A percentile compares a stretch with the other conserved stretches of the same genome.
phyloP scores from a whole-genome alignment of 2,329 filamentous ascomycete genomes.

The Botrytis elliptica region DNA sequence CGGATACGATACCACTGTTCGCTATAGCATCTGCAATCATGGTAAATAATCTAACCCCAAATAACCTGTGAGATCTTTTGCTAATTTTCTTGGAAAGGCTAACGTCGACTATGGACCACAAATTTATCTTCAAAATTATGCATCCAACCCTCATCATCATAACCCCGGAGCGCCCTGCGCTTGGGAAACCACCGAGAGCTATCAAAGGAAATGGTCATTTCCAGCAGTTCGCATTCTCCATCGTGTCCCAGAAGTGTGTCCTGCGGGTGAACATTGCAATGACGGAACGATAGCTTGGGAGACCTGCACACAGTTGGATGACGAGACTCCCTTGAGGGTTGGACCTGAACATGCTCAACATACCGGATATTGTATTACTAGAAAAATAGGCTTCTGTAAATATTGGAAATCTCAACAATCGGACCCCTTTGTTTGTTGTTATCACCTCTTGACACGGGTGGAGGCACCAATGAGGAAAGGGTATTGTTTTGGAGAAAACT shows the following conservation, averaged over 20 bases:
- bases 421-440: neutral
- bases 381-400: neutral
- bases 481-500: conserved; percentile 1
- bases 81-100: neutral
- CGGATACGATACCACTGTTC: neutral
- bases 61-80: neutral
- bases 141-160: neutral
- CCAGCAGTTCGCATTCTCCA: neutral
- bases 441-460: neutral
- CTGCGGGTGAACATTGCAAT: neutral
- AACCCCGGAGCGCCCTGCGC: neutral
- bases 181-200: neutral
- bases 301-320: no score
- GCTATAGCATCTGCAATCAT: neutral
- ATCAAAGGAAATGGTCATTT: conserved; percentile 1
- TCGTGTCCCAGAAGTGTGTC: neutral
- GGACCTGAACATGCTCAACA: neutral
- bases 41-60: neutral
- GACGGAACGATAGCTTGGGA: neutral
- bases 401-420: neutral
- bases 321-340: rapidly evolving
- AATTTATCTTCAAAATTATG: neutral
- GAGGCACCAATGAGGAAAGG: neutral
- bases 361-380: neutral
- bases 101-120: neutral